Evolutionary conservation across 805 yeast genomes (phyloP).

Genomic region (Yarrowia hollandica): DNA sequence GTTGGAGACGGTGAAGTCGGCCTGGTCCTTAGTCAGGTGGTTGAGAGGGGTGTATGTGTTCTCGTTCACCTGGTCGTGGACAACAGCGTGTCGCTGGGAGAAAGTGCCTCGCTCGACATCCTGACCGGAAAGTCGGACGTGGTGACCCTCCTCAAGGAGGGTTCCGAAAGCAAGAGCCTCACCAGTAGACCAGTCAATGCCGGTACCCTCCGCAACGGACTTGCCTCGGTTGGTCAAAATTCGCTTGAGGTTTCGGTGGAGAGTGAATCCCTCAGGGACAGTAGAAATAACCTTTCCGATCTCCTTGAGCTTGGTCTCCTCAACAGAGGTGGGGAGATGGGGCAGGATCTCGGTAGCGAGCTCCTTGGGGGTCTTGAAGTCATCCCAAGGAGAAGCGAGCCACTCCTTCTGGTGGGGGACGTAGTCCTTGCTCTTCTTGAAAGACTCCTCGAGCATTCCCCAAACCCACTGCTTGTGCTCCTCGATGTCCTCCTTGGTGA

Average conservation of each 20-base stretch:
- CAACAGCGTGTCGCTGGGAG: conserved; percentile 98
- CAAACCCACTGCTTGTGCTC: conserved; percentile 99
- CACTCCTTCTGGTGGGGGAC: conserved; percentile 92
- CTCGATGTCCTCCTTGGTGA: conserved; percentile 83
- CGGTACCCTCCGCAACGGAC: conserved; percentile 83
- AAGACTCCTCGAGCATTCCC: conserved; percentile 88
- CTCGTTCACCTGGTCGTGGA: conserved; percentile 93
- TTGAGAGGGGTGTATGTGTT: conserved; percentile 81
- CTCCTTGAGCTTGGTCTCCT: conserved; percentile 65
- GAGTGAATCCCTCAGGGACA: conserved; percentile 83
- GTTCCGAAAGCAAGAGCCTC: conserved; percentile 98
- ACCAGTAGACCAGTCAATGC: conserved; percentile 99
- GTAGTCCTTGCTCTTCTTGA: conserved; percentile 83
- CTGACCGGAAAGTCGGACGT: conserved; percentile 97
- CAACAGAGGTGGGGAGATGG: conserved; percentile 91
- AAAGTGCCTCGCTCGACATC: conserved; percentile 99
- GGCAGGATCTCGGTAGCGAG: conserved; percentile 94
- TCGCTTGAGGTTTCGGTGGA: conserved; percentile 95
- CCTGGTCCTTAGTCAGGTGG: conserved; percentile 76
- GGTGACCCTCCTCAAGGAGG: conserved; percentile 86
- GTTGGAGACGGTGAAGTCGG: conserved; percentile 78
- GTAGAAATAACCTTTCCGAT: conserved; percentile 78
- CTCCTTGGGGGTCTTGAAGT: conserved; percentile 95
- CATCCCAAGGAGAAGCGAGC: conserved; percentile 99
- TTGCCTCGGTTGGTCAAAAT: conserved; percentile 85